phyloP scores from a whole-genome alignment of 1,284 basidiomycete species.

The Entoloma clypeatum region DNA sequence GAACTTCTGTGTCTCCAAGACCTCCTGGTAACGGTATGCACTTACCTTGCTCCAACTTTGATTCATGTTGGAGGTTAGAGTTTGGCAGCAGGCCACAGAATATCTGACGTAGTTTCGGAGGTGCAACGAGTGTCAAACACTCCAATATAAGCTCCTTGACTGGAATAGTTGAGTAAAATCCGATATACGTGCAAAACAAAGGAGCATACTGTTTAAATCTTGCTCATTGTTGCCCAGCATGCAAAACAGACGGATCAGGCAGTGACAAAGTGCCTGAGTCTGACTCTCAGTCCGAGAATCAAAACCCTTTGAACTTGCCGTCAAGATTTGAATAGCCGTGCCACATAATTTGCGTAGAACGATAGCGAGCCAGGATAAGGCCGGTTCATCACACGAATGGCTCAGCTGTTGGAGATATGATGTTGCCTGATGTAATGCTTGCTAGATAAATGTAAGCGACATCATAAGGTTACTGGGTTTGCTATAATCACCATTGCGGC shows the following conservation, averaged over 20 bases:
- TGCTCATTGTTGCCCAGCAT: slow-evolving; percentile 23
- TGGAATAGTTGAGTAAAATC: slow-evolving; percentile 18
- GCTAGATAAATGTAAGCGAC: slow-evolving; percentile 11
- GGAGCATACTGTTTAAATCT: slow-evolving; percentile 26
- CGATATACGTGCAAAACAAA: not conserved
- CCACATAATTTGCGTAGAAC: slow-evolving; percentile 25
- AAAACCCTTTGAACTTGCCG: slow-evolving; percentile 10
- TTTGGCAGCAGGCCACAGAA: slow-evolving; percentile 22
- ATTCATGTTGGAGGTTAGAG: slow-evolving; percentile 18
- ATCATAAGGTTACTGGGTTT: not conserved
- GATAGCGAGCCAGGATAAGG: slow-evolving; percentile 4
- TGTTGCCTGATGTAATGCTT: slow-evolving; percentile 21
- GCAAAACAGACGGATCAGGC: slow-evolving; percentile 35
- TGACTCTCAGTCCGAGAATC: slow-evolving; percentile 16
- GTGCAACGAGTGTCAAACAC: slow-evolving; percentile 24
- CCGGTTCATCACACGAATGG: slow-evolving; percentile 1
- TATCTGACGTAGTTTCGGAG: slow-evolving; percentile 17
- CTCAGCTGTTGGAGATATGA: slow-evolving; percentile 8
- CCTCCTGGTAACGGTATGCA: too few relatives aligned
- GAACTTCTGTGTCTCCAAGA: not conserved
- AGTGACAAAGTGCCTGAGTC: slow-evolving; percentile 30
- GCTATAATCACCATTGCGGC: slow-evolving; percentile 13
- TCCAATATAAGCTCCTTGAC: slow-evolving; percentile 43
- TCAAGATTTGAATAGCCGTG: slow-evolving; percentile 21
- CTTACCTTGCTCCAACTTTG: slow-evolving; percentile 28